Percentiles rank a stretch among this genome's conserved stretches.
phyloP scores from a whole-genome alignment of 257 asterid genomes.

The Catharanthus roseus region DNA sequence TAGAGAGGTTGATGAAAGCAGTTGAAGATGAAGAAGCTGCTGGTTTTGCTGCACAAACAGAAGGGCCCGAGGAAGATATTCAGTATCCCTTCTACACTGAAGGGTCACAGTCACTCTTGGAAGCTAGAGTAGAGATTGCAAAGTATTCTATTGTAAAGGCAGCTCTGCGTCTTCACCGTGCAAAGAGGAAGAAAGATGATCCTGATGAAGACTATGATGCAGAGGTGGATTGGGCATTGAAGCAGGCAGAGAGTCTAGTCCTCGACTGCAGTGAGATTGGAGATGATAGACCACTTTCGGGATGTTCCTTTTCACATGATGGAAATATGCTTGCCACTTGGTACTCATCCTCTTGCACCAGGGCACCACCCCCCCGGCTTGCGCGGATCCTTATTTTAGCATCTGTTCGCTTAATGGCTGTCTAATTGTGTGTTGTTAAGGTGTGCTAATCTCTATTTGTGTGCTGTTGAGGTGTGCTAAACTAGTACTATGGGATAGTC shows the following conservation, averaged over 20 bases:
- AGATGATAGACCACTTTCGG: slow-evolving; percentile 92
- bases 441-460: background rate
- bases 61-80: slow-evolving; percentile 62
- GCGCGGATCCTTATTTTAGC: background rate
- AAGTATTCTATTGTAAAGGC: slow-evolving; percentile 76
- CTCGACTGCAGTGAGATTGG: slow-evolving; percentile 81
- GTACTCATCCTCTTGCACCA: slow-evolving; percentile 42
- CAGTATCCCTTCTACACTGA: slow-evolving; percentile 88
- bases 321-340: slow-evolving; percentile 94
- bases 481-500: background rate
- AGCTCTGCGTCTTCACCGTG: slow-evolving; percentile 70
- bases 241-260: slow-evolving; percentile 58
- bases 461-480: background rate
- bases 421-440: background rate
- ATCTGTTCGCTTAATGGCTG: background rate
- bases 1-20: slow-evolving; percentile 91
- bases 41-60: slow-evolving; percentile 35
- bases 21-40: slow-evolving; percentile 89
- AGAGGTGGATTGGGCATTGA: slow-evolving; percentile 75
- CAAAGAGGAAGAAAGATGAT: slow-evolving; percentile 77
- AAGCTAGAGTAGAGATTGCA: slow-evolving; percentile 67
- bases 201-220: slow-evolving; percentile 98
- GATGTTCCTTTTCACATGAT: slow-evolving; percentile 77
- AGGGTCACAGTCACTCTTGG: slow-evolving; percentile 63
- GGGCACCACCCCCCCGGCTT: too few species aligned